A percentile compares a stretch with the other conserved stretches of the same genome.
These are phyloP conservation scores for Conidiobolus incongruus DNA, from an alignment of 371 early-diverging fungal species.

Conservation along the genomic window DNA sequence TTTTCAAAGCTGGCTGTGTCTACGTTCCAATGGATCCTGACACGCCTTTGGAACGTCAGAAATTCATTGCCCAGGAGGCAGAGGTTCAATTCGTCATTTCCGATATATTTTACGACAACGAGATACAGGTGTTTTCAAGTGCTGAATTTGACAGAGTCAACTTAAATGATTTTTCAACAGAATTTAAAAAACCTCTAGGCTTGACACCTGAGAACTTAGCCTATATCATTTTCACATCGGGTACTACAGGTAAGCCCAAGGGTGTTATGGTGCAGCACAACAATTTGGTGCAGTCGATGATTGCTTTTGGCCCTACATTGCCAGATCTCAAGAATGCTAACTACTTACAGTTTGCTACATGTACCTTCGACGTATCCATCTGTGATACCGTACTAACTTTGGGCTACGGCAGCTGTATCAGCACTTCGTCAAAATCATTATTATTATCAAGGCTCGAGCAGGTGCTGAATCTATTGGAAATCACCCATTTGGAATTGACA, in stretches of 20 bases:
- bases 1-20: not conserved
- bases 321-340: not conserved
- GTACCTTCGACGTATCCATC: not conserved
- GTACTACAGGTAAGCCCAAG: slow-evolving; percentile 47
- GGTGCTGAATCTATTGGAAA: not conserved
- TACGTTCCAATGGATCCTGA: not conserved
- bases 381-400: not conserved
- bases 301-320: not conserved
- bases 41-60: not conserved
- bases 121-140: not conserved
- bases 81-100: not conserved
- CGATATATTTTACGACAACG: not conserved
- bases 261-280: slow-evolving; percentile 56
- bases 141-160: not conserved
- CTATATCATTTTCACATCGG: slow-evolving; percentile 95
- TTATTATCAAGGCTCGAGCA: not conserved
- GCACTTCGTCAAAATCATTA: not conserved
- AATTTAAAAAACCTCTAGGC: not conserved
- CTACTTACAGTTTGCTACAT: not conserved
- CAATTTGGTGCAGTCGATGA: not conserved
- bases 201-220: slow-evolving; percentile 33
- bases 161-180: not conserved
- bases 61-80: not conserved
- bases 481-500: not conserved
- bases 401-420: not conserved